phyloP scores from a whole-genome alignment of 2,329 filamentous ascomycete species.

The Ploettnerulaceae sp. region DNA sequence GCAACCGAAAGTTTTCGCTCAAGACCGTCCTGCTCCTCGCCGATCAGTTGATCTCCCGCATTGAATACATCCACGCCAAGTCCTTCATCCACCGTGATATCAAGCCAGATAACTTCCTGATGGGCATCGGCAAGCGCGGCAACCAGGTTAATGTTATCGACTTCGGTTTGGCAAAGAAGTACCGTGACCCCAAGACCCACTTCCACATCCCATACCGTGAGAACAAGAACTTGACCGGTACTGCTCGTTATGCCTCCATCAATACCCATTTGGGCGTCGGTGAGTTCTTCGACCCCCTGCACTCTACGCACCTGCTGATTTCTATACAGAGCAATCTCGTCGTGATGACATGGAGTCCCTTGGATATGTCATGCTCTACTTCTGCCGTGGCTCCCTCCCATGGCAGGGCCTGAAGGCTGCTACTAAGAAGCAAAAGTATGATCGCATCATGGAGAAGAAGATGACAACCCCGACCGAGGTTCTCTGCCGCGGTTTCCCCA shows the following conservation, averaged over 20 bases:
- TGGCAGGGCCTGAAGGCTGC: slow-evolving; percentile 99
- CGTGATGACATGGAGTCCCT: slow-evolving; percentile 99
- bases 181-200: slow-evolving; percentile 98
- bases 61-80: slow-evolving; percentile 99
- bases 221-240: slow-evolving; percentile 99
- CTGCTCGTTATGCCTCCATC: slow-evolving; percentile 96
- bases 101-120: slow-evolving; percentile 99
- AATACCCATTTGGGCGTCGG: slow-evolving; percentile 96
- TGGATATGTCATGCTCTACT: slow-evolving; percentile 99
- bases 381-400: slow-evolving; percentile 96
- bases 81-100: slow-evolving; percentile 99
- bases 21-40: slow-evolving; percentile 97
- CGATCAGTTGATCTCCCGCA: slow-evolving; percentile 97
- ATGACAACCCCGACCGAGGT: slow-evolving; percentile 99
- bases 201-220: slow-evolving; percentile 99
- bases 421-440: slow-evolving; percentile 99
- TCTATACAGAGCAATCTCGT: slow-evolving; percentile 79
- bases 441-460: slow-evolving; percentile 99
- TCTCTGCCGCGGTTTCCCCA: slow-evolving; percentile 97
- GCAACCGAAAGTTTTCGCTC: slow-evolving; percentile 98
- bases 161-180: slow-evolving; percentile 99
- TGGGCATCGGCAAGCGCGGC: slow-evolving; percentile 98
- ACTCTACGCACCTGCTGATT: slow-evolving; percentile 28
- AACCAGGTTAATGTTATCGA: slow-evolving; percentile 99
- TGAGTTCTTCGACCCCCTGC: slow-evolving; percentile 41